Base-by-base conservation (phyloP, 305 asterid genomes). In the Fraxinus sp. region DNA sequence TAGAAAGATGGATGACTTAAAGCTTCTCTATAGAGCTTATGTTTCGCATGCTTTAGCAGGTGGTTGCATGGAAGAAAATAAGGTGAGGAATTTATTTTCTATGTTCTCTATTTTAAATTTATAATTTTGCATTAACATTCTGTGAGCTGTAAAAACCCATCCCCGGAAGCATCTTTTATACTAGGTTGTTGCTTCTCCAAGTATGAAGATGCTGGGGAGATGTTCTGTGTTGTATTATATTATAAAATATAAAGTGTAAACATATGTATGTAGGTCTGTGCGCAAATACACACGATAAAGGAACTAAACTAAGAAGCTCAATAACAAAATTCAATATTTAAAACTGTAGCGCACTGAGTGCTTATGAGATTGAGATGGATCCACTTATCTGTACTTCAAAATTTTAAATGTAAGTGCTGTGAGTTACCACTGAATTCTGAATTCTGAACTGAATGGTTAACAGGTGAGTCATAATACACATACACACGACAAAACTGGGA, bases 21-120 rank as follows among this genome's bases (percentile, higher is more conserved):
- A 94, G 89, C 93, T 88, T 86, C 94, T 96, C 30, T 96, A 91
- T 85, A 91, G 89, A 85, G 90, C 94, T 30, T 96, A 91, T 87
- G 83, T 91, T 80, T 79, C 91, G 10, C 91, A 96, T 88, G 93
- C 97, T 85, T 82, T 96, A 84, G 88, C 97, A 80, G 90, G 91
- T 80, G 97, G 98, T 66, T 93, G 89, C 83, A 89, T 96, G 90
- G 98, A 92, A 88, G 97, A 94, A 66, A 86, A 85, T 71, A 96
- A 96, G 99, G 99, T 94, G 35, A 46, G 57, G n/a, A 46, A 46
- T 46, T 46, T 46, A 6, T 46, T 46, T 46, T 46, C 6, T 46
- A 46, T 46, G n/a, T 13, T 76, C 24, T 44, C 22, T 76, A 76
- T 10, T 39, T 26, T 49, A 14, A 18, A 39, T 75, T 41, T 22